Conservation (phyloP, 2,329 filamentous ascomycete genomes). For the Eurotiales sp. region DNA sequence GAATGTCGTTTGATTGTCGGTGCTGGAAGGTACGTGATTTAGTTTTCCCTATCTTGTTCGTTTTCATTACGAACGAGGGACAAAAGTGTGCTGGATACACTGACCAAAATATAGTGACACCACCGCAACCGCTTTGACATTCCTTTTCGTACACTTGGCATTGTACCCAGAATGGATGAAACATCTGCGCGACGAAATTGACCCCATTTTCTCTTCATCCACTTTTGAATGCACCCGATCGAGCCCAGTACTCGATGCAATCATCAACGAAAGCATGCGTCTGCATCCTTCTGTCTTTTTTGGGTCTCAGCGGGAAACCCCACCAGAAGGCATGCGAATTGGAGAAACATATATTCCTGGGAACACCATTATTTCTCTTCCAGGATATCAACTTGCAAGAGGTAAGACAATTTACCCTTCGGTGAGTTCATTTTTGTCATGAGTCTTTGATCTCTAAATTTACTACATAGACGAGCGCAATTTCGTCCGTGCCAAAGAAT, state of each 20-base stretch:
- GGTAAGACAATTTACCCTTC: too few species aligned
- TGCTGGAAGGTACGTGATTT: slow-evolving; percentile 6
- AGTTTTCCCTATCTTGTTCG: too few species aligned
- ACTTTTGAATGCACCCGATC: slow-evolving; percentile 24
- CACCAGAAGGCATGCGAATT: slow-evolving; percentile 35
- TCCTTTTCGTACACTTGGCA: slow-evolving; percentile 3
- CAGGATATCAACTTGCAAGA: slow-evolving; percentile 24
- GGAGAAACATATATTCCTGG: slow-evolving; percentile 35
- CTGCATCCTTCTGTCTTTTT: slow-evolving; percentile 37
- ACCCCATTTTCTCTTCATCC: background rate
- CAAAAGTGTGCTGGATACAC: too few species aligned
- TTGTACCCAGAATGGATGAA: slow-evolving; percentile 7
- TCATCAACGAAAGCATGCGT: slow-evolving; percentile 41
- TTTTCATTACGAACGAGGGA: too few species aligned
- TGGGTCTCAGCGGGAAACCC: slow-evolving; percentile 35
- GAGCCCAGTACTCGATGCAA: slow-evolving; percentile 18
- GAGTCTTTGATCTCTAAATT: too few species aligned
- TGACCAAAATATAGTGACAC: slow-evolving; percentile 2
- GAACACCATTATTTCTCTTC: slow-evolving; percentile 31
- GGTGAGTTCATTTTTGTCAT: too few species aligned
- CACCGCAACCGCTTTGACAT: slow-evolving; percentile 12
- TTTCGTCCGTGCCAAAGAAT: slow-evolving; percentile 28
- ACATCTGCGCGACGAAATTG: slow-evolving; percentile 10
- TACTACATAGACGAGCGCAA: slow-evolving; percentile 11
- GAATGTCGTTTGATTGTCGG: slow-evolving; percentile 5